Percentiles rank a stretch among this genome's conserved stretches.
Evolutionary conservation across 1,284 basidiomycete species (phyloP).

Genomic region (Irpex rosettiformis): DNA sequence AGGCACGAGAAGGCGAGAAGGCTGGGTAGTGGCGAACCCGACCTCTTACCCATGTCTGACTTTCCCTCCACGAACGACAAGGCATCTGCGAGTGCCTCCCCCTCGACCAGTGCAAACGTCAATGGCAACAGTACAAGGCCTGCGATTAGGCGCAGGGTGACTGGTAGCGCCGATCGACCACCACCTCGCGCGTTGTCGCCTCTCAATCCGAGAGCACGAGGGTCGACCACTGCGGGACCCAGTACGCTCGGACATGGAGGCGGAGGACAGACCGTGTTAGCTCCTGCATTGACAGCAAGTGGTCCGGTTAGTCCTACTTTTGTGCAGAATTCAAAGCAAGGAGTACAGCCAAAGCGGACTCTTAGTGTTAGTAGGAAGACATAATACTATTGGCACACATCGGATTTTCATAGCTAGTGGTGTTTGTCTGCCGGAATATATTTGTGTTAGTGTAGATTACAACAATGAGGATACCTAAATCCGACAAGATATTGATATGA

Average conservation of each 20-base stretch:
- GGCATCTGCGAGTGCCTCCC: neutral
- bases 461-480: neutral
- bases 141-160: constrained; percentile 52
- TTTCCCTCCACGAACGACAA: constrained; percentile 4
- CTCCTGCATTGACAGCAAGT: constrained; percentile 26
- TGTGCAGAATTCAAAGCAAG: constrained; percentile 41
- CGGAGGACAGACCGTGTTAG: constrained; percentile 39
- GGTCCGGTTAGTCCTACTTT: constrained; percentile 30
- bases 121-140: constrained; percentile 32
- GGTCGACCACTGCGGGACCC: neutral
- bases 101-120: constrained; percentile 12
- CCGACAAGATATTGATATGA: neutral
- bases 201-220: constrained; percentile 64
- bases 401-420: neutral
- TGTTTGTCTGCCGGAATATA: neutral
- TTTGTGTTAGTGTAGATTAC: neutral
- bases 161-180: constrained; percentile 35
- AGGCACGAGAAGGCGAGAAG: constrained; percentile 86
- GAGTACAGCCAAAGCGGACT: constrained; percentile 44
- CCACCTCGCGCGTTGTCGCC: constrained; percentile 51
- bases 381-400: constrained; percentile 5
- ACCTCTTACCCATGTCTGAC: constrained; percentile 30
- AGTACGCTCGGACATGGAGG: neutral
- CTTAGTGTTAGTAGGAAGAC: constrained; percentile 43
- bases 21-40: constrained; percentile 43